phyloP scores from a whole-genome alignment of 2,329 filamentous ascomycete genomes.

The Aureobasidium sp. region DNA sequence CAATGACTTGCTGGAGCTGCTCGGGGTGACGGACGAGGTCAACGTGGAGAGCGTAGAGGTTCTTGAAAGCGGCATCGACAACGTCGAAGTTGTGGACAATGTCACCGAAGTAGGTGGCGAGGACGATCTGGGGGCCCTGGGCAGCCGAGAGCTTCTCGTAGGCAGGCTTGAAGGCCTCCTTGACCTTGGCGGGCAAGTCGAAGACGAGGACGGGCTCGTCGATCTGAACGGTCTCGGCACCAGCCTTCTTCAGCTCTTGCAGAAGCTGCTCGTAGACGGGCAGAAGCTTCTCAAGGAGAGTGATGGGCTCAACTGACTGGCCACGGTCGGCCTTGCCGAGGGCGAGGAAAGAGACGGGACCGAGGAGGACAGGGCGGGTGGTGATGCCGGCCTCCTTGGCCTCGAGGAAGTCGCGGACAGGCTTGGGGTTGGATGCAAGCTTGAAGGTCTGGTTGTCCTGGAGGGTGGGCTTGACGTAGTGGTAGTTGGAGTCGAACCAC shows the following conservation, averaged over 20 bases:
- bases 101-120: constrained; percentile 98
- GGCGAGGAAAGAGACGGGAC: constrained; percentile 94
- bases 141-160: constrained; percentile 78
- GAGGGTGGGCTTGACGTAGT: constrained; percentile 99
- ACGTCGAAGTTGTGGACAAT: constrained; percentile 98
- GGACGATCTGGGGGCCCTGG: constrained; percentile 78
- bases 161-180: constrained; percentile 94
- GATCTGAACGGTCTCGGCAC: constrained; percentile 94
- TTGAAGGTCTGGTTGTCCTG: constrained; percentile 97
- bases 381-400: constrained; percentile 92
- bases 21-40: constrained; percentile 98
- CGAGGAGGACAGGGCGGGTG: constrained; percentile 90
- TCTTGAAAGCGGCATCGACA: constrained; percentile 59
- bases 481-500: constrained; percentile 99
- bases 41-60: constrained; percentile 79
- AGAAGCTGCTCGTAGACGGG: constrained; percentile 94
- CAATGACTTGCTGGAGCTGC: constrained; percentile 81
- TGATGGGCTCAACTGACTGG: constrained; percentile 86
- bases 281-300: constrained; percentile 85
- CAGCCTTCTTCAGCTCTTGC: constrained; percentile 86
- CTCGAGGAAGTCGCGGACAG: constrained; percentile 88
- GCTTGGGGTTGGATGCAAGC: constrained; percentile 81
- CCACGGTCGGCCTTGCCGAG: constrained; percentile 96
- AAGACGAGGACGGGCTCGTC: constrained; percentile 97
- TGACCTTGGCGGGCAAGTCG: constrained; percentile 81